phyloP scores from a whole-genome alignment of 495 filamentous ascomycete genomes.

The Tuber microsphaerosporum region DNA sequence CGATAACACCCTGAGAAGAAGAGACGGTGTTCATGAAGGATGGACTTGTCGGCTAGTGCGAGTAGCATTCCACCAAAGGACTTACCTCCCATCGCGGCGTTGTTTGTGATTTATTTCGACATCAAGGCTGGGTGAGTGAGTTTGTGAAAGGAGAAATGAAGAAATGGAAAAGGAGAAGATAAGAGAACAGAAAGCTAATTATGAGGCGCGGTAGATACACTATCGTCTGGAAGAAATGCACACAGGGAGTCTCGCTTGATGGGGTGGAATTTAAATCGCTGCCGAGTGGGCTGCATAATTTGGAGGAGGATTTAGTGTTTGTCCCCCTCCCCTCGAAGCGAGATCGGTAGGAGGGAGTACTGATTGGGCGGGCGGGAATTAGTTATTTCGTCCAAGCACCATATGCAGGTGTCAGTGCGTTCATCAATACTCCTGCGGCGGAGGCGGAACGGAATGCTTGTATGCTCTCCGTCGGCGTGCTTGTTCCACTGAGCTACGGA shows the following conservation, averaged over 20 bases:
- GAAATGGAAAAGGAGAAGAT: not conserved
- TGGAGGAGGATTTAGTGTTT: slow-evolving; percentile 76
- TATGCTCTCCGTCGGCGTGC: slow-evolving; percentile 82
- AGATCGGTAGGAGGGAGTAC: not conserved
- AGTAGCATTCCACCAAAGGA: slow-evolving; percentile 45
- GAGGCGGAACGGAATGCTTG: slow-evolving; percentile 73
- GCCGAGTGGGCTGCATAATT: slow-evolving; percentile 85
- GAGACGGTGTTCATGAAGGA: slow-evolving; percentile 11
- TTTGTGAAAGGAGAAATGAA: not conserved
- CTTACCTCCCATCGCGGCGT: slow-evolving; percentile 67
- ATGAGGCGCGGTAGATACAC: slow-evolving; percentile 54
- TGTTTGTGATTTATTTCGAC: slow-evolving; percentile 82
- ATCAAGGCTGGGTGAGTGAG: slow-evolving; percentile 65
- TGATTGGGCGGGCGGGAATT: not conserved
- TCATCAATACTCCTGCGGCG: slow-evolving; percentile 73
- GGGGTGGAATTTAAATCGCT: slow-evolving; percentile 92
- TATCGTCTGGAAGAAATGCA: slow-evolving; percentile 73
- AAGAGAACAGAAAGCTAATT: slow-evolving; percentile 9
- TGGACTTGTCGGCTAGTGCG: slow-evolving; percentile 14
- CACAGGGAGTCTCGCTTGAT: slow-evolving; percentile 72
- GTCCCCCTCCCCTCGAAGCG: slow-evolving; percentile 20
- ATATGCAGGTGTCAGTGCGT: slow-evolving; percentile 87
- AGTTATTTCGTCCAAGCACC: slow-evolving; percentile 78
- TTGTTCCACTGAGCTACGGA: slow-evolving; percentile 81
- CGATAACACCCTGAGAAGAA: slow-evolving; percentile 11